These are phyloP conservation scores for Ceratobasidium papillatum DNA, from an alignment of 1,284 basidiomycete species.

Conservation along the genomic window DNA sequence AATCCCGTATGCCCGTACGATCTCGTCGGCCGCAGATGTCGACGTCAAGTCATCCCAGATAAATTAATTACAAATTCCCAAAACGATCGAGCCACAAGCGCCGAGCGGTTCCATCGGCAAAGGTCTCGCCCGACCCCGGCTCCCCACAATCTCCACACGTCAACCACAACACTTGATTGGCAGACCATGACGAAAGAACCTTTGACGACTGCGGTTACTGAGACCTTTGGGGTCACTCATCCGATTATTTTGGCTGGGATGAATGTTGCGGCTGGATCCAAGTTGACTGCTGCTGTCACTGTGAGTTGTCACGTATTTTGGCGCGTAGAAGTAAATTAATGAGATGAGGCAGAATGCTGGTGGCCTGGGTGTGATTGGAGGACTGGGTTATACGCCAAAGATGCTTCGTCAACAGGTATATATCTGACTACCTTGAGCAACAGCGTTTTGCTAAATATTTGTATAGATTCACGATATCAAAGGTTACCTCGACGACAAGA, in stretches of 20 bases:
- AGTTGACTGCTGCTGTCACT: conserved; percentile 53
- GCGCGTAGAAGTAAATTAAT: neutral
- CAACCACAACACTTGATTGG: neutral
- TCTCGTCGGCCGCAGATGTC: conserved; percentile 6
- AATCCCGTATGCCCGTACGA: neutral
- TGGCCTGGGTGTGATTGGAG: conserved; percentile 59
- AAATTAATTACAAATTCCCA: conserved; percentile 6
- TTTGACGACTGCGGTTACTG: conserved; percentile 53
- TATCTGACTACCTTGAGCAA: conserved; percentile 40
- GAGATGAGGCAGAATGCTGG: conserved; percentile 52
- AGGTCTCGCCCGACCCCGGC: neutral
- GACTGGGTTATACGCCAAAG: conserved; percentile 53
- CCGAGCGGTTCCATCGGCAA: neutral
- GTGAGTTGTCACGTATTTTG: neutral
- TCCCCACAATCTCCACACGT: conserved; percentile 19
- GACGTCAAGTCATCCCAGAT: conserved; percentile 7
- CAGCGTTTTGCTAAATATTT: neutral
- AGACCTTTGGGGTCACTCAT: conserved; percentile 57
- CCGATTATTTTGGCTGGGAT: conserved; percentile 60
- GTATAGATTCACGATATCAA: conserved; percentile 77
- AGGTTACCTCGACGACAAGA: conserved; percentile 70
- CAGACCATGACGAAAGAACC: conserved; percentile 28
- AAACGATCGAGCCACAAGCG: neutral
- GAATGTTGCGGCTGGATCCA: conserved; percentile 57
- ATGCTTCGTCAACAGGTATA: conserved; percentile 45